Evolutionary conservation across 177 flowering plant genomes (phyloP), one percentile per base, ranked within the genome.

Genomic region (Vitis hybrid): DNA sequence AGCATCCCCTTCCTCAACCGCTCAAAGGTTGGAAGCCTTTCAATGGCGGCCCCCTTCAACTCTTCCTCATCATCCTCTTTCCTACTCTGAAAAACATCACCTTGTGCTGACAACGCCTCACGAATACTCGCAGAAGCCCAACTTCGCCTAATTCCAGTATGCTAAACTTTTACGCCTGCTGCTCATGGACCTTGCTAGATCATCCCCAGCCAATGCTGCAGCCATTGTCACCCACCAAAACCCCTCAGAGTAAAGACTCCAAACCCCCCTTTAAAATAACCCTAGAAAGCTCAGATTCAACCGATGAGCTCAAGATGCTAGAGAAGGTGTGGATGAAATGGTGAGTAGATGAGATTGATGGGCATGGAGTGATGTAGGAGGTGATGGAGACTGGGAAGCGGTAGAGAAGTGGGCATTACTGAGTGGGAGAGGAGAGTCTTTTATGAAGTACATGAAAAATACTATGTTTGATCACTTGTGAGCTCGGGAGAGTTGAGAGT

Each of bases 31-130:
- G 92, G 90, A 12, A 88, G 80, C 75, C 81, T 73, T 79, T 88
- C 89, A 7, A 88, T 77, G 2, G 91, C 91, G 0, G 91, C 91
- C 92, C 92, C 86, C 31, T 50, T 73, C 39, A 86, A 77, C 72
- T 83, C 86, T 64, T 86, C 88, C 66, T 88, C 92, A 57, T 85
- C 86, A 1, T 82, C 84, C 3, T 73, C 81, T 16, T 79, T 54
- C 61, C 51, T 63, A 51, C 85, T 82, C 6, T 45, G 54, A 63
- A 84, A 83, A 22, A 72, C 79, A 65, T 80, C 80, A 1, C 62
- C 75, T 18, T 67, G 72, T 26, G 58, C 66, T 0, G 49, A 56
- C 84, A 81, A 80, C 2, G 63, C 80, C 48, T 82, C 87, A 2
- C 80, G 71, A 13, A 81, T 16, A 57, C 78, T 76, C 2, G 74